phyloP scores from a whole-genome alignment of 78 protist genomes.

The Cavenderia fasciculata region DNA sequence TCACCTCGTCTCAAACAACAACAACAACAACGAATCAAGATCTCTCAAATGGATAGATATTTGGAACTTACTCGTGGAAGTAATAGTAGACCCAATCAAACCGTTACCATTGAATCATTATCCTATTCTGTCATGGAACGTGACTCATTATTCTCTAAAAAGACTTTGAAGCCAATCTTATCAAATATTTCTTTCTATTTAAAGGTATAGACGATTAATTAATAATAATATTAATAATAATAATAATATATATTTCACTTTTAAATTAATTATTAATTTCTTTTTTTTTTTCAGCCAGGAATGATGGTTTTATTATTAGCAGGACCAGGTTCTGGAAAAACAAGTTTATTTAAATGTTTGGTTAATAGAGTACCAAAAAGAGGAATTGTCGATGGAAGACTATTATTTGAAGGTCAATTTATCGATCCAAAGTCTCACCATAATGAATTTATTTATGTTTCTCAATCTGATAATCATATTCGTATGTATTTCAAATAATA shows the following conservation, averaged over 20 bases:
- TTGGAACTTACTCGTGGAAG: not conserved
- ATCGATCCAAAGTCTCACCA: constrained; percentile 34
- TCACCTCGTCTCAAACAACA: too few relatives aligned
- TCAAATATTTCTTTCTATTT: constrained; percentile 46
- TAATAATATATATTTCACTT: too few relatives aligned
- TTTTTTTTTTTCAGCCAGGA: constrained; percentile 33
- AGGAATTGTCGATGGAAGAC: constrained; percentile 21
- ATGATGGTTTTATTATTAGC: constrained; percentile 57
- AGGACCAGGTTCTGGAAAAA: constrained; percentile 52
- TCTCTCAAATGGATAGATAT: not conserved
- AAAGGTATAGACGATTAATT: constrained; percentile 3
- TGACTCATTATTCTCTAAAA: not conserved
- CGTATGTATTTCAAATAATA: constrained; percentile 8
- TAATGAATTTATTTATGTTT: constrained; percentile 5
- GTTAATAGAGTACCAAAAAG: constrained; percentile 25
- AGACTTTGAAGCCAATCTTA: constrained; percentile 4
- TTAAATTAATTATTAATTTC: not conserved
- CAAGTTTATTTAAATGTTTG: constrained; percentile 51
- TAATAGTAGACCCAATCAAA: not conserved
- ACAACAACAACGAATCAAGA: not conserved
- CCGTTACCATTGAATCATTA: constrained; percentile 19
- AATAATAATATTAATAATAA: not conserved
- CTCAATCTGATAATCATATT: constrained; percentile 51
- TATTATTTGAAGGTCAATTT: constrained; percentile 8
- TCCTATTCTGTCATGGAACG: constrained; percentile 37